Percentiles rank a stretch among this genome's conserved stretches.
Conservation (phyloP, 768 basidiomycete species). For the Dacryopinax primogenitus region DNA sequence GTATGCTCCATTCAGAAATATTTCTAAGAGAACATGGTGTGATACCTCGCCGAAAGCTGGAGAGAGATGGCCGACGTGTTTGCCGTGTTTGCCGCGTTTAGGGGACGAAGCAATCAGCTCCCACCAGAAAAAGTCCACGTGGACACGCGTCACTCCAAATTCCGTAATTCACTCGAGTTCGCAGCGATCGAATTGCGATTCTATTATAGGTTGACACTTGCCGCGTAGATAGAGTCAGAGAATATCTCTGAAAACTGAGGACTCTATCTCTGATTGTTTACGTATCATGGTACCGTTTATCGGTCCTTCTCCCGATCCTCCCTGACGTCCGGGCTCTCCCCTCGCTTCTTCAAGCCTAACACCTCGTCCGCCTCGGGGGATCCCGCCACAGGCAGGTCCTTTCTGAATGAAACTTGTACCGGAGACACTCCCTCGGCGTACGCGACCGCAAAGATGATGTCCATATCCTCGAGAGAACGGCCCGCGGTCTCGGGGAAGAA, state of each 20-base stretch:
- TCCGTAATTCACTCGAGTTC: too few relatives aligned
- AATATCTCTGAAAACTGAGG: too few relatives aligned
- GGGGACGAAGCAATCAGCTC: not conserved
- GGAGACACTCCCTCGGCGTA: conserved; percentile 1
- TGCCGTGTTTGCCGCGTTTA: not conserved
- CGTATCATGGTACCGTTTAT: too few relatives aligned
- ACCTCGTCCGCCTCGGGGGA: conserved; percentile 7
- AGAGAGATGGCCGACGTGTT: not conserved
- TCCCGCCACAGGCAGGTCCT: not conserved
- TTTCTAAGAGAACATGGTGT: not conserved
- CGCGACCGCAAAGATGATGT: conserved; percentile 12
- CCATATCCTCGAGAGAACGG: conserved; percentile 15
- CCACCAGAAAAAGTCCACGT: not conserved
- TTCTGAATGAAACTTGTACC: not conserved
- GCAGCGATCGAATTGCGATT: too few relatives aligned
- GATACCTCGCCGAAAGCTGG: not conserved
- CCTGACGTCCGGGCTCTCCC: not conserved
- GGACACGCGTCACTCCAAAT: not conserved
- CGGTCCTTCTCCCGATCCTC: not conserved
- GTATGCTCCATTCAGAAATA: not conserved
- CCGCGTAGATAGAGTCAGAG: too few relatives aligned
- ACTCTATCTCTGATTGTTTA: too few relatives aligned
- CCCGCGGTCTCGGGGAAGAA: conserved; percentile 17
- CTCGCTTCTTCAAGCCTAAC: not conserved
- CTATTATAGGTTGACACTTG: too few relatives aligned